Percentiles rank a stretch among this genome's conserved stretches.
phyloP scores from a whole-genome alignment of 1,284 basidiomycete species.

The Ustilago curta region DNA sequence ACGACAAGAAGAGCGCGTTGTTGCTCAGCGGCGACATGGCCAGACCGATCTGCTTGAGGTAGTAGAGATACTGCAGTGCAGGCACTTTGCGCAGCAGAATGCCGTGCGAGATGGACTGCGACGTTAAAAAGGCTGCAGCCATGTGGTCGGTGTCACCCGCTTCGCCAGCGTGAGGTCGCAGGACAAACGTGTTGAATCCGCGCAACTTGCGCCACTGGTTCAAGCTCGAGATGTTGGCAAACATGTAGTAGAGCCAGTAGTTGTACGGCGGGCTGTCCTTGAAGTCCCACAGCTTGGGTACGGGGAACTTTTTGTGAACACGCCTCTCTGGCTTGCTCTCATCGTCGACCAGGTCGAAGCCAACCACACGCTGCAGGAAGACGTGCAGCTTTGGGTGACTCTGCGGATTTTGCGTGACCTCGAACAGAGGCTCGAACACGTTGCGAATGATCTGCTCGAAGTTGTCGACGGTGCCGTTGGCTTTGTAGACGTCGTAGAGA shows the following conservation, averaged over 20 bases:
- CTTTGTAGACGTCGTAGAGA: slow-evolving; percentile 95
- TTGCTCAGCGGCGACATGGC: slow-evolving; percentile 99
- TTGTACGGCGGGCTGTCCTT: slow-evolving; percentile 91
- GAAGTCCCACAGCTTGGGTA: slow-evolving; percentile 89
- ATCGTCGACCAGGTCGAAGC: slow-evolving; percentile 97
- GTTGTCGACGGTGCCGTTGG: slow-evolving; percentile 83
- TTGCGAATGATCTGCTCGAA: slow-evolving; percentile 93
- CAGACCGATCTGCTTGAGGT: slow-evolving; percentile 73
- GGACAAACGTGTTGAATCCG: slow-evolving; percentile 94
- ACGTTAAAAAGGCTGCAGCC: slow-evolving; percentile 92
- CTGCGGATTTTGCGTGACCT: slow-evolving; percentile 90
- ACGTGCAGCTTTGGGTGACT: slow-evolving; percentile 94
- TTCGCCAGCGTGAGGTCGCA: slow-evolving; percentile 96
- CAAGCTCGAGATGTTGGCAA: slow-evolving; percentile 91
- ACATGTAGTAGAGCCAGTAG: slow-evolving; percentile 96
- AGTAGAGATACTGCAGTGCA: slow-evolving; percentile 80
- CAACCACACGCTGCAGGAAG: slow-evolving; percentile 93
- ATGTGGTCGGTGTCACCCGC: slow-evolving; percentile 98
- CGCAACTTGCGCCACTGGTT: slow-evolving; percentile 88
- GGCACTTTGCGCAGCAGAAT: slow-evolving; percentile 97
- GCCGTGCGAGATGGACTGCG: slow-evolving; percentile 98
- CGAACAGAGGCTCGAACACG: slow-evolving; percentile 91
- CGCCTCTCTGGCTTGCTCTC: slow-evolving; percentile 94
- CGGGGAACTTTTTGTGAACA: slow-evolving; percentile 94
- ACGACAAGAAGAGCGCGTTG: slow-evolving; percentile 95